A percentile compares a stretch with the other conserved stretches of the same genome.
Conservation (phyloP, 495 filamentous ascomycete species). For the Penicillium bovifimosum region DNA sequence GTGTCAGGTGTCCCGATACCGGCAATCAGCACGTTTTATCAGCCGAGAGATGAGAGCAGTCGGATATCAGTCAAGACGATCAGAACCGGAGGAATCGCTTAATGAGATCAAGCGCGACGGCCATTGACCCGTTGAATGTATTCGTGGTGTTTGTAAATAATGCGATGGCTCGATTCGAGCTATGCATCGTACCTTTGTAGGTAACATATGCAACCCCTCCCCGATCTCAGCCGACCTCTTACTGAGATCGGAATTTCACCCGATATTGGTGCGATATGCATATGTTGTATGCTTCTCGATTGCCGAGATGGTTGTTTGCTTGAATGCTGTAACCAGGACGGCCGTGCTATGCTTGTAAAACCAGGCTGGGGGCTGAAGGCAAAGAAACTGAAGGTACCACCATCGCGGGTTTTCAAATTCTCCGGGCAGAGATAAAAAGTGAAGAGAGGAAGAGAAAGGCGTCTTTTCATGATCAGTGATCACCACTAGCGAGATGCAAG, state of each 20-base stretch:
- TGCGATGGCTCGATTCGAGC: too few species aligned
- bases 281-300: neutral
- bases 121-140: neutral
- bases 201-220: neutral
- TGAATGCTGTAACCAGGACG: neutral
- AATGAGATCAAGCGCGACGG: too few species aligned
- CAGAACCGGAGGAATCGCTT: too few species aligned
- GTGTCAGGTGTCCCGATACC: neutral
- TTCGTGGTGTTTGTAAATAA: too few species aligned
- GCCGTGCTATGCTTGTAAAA: neutral
- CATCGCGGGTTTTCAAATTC: neutral
- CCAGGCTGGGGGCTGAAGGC: neutral
- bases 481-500: neutral
- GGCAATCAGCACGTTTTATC: neutral
- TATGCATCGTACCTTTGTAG: neutral
- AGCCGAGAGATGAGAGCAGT: too few species aligned
- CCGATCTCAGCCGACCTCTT: neutral
- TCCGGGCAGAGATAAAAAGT: neutral
- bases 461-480: neutral
- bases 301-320: neutral
- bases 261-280: neutral
- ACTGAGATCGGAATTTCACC: neutral
- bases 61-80: neutral
- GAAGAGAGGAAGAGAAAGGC: neutral
- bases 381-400: neutral